phyloP scores from a whole-genome alignment of 2,329 filamentous ascomycete genomes.

The Hirsutella rhossiliensis region DNA sequence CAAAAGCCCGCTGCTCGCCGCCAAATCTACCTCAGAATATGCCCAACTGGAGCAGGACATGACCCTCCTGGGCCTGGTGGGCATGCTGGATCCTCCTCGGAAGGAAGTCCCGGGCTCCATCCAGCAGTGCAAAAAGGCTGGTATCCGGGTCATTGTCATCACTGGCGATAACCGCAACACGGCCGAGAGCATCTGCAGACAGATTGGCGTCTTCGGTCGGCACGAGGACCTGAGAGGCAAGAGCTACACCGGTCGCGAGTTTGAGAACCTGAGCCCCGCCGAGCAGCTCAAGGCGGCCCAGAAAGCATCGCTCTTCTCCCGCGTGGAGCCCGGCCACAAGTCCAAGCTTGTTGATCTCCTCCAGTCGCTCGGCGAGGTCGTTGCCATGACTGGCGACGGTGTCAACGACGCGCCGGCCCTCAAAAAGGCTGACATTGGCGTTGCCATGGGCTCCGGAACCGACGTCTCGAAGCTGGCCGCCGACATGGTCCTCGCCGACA shows the following conservation, averaged over 20 bases:
- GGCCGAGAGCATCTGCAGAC: slow-evolving; percentile 91
- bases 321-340: slow-evolving; percentile 92
- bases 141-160: slow-evolving; percentile 94
- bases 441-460: slow-evolving; percentile 96
- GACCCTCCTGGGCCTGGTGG: slow-evolving; percentile 85
- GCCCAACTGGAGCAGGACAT: slow-evolving; percentile 81
- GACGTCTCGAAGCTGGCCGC: slow-evolving; percentile 94
- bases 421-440: slow-evolving; percentile 98
- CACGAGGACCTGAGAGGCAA: slow-evolving; percentile 79
- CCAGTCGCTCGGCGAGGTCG: slow-evolving; percentile 84
- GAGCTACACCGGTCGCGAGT: slow-evolving; percentile 91
- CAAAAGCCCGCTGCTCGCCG: slow-evolving; percentile 58
- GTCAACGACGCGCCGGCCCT: slow-evolving; percentile 96
- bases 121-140: slow-evolving; percentile 77
- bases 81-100: slow-evolving; percentile 93
- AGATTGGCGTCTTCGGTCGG: slow-evolving; percentile 84
- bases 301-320: slow-evolving; percentile 83
- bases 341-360: slow-evolving; percentile 95
- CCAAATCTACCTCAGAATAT: slow-evolving; percentile 78
- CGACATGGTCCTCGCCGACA: slow-evolving; percentile 96
- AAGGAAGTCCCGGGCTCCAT: slow-evolving; percentile 84
- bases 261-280: slow-evolving; percentile 67
- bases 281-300: slow-evolving; percentile 79
- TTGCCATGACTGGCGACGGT: slow-evolving; percentile 98
- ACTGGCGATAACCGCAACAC: slow-evolving; percentile 98